Evolutionary conservation across 768 basidiomycete genomes (phyloP), one percentile per base, ranked within the genome.

Genomic region (Plicaturopsis crispa): DNA sequence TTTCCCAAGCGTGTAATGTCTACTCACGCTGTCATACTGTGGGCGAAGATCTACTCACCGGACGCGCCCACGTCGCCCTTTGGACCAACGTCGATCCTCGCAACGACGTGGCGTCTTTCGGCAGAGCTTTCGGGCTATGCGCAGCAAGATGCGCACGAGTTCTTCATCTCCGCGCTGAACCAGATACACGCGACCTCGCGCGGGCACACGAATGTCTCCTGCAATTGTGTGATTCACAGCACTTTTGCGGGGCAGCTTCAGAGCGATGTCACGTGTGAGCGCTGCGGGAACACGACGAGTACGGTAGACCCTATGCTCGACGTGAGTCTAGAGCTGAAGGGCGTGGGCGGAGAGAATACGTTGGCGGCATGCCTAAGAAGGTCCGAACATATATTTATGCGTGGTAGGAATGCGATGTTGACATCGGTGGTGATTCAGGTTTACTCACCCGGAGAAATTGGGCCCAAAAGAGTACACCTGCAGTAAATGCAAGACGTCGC

Each of bases 91-190:
- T 78, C 79, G 3, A 84, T 97, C 54, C 72, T 98, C 6, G 70
- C 80, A 11, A 80, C 84, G 19, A 86, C 84, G 23, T 97, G 92
- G 93, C 76, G 70, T 48, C 62, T 67, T 4, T 80, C 84, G 0
- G 61, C 81, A 0, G 90, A 94, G 44, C 67, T 97, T 19, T 78
- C 89, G 4, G 93, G 92, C 2, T 90, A 97, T 52, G 79, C 88
- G 0, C 94, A 98, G 56, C 94, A 94, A 52, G 93, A 97, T 44
- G 88, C 90, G 2, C 90, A 93, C 66, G 84, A 89, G 56, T 84
- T 80, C 53, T 86, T 89, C 57, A 86, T 89, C 20, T 72, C 81
- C 13, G 75, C 80, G 0, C 66, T 97, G 18, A 92, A 93, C 51
- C 84, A 90, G 47, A 84, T 96, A 8, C 93, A 98, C 55, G 66